Evolutionary conservation across 2,329 filamentous ascomycete species (phyloP).

Genomic region (Talaromyces sp.): DNA sequence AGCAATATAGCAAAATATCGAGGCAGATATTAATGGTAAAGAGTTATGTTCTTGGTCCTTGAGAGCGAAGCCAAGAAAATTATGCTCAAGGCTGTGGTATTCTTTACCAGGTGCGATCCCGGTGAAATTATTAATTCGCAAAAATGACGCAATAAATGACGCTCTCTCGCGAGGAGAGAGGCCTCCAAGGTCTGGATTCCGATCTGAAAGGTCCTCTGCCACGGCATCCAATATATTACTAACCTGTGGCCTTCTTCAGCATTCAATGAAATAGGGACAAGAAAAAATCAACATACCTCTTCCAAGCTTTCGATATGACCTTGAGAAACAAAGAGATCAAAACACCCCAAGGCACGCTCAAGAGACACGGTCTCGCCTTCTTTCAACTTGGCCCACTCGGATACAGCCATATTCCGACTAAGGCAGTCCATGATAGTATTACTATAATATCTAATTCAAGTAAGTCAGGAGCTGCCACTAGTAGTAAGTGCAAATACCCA

Average conservation of each 20-base stretch:
- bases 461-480: not conserved
- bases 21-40: conserved; percentile 77
- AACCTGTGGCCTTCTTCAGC: conserved; percentile 44
- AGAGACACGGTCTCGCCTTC: conserved; percentile 50
- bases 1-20: conserved; percentile 79
- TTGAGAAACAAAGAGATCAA: conserved; percentile 82
- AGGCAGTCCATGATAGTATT: conserved; percentile 70
- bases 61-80: conserved; percentile 77
- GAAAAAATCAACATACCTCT: conserved; percentile 48
- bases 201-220: conserved; percentile 49
- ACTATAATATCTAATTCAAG: conserved; percentile 60
- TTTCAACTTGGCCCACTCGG: conserved; percentile 62
- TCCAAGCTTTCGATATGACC: conserved; percentile 67
- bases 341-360: conserved; percentile 71
- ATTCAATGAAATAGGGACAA: not conserved
- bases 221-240: conserved; percentile 60
- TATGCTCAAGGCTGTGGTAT: conserved; percentile 79
- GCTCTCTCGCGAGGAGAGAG: conserved; percentile 63
- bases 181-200: conserved; percentile 48
- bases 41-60: conserved; percentile 68
- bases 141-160: conserved; percentile 60
- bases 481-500: conserved; percentile 12
- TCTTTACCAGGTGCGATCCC: conserved; percentile 63
- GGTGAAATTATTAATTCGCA: conserved; percentile 62
- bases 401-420: conserved; percentile 71